Evolutionary conservation across 169 alveolate species (phyloP).

Genomic region (Plasmodium ovale): DNA sequence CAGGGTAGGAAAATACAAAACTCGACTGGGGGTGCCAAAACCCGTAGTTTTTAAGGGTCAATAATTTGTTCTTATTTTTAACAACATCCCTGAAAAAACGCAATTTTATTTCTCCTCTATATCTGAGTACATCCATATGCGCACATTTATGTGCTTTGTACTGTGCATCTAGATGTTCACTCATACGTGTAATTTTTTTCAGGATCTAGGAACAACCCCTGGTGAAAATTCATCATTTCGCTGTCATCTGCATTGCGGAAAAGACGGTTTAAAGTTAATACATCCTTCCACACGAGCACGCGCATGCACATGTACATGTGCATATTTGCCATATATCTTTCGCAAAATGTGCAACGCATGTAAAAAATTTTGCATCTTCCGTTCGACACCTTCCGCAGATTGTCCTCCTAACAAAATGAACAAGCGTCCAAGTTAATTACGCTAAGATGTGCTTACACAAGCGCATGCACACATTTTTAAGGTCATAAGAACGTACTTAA

Average conservation of each 20-base stretch:
- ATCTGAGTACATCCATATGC: not conserved
- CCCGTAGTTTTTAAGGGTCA: constrained; percentile 70
- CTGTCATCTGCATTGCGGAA: constrained; percentile 11
- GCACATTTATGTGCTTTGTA: not conserved
- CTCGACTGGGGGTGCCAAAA: constrained; percentile 29
- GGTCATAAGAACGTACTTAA: constrained; percentile 12
- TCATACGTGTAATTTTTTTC: constrained; percentile 43
- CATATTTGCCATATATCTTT: too few species aligned
- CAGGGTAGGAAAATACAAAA: constrained; percentile 64
- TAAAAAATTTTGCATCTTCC: not conserved
- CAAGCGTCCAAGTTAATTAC: too few species aligned
- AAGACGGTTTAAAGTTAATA: too few species aligned
- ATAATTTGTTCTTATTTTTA: constrained; percentile 43
- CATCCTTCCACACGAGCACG: too few species aligned
- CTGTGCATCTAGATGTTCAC: not conserved
- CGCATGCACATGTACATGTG: too few species aligned
- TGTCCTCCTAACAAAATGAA: constrained; percentile 6
- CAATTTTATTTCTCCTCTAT: not conserved
- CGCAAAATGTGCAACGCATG: too few species aligned
- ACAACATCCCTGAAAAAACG: constrained; percentile 47
- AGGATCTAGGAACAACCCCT: constrained; percentile 46
- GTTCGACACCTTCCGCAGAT: not conserved
- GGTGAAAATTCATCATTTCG: not conserved
- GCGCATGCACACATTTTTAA: not conserved
- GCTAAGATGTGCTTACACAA: not conserved